Evolutionary conservation across 768 basidiomycete genomes (phyloP).

Genomic region (Boletus barrowsii): DNA sequence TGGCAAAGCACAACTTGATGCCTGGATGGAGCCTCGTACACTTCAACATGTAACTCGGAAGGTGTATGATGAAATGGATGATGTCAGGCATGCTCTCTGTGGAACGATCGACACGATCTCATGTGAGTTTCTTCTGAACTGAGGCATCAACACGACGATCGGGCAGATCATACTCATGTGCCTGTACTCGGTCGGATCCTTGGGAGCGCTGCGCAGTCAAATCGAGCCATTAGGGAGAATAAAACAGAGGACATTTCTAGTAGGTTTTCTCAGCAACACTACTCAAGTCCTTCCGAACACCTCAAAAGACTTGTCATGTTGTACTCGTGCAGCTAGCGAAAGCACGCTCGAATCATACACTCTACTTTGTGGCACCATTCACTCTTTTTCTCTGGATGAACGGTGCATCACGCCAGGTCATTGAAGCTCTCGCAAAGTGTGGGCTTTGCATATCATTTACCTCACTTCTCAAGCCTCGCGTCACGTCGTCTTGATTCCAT

Average conservation of each 20-base stretch:
- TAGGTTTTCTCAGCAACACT: background rate
- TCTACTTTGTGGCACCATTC: background rate
- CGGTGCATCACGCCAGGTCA: background rate
- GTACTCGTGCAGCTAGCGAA: background rate
- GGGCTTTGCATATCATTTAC: background rate
- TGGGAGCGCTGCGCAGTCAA: background rate
- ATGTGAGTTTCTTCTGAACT: background rate
- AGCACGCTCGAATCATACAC: background rate
- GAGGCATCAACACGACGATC: background rate
- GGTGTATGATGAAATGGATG: background rate
- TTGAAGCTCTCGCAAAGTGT: background rate
- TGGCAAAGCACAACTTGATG: too few species aligned
- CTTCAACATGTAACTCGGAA: too few species aligned
- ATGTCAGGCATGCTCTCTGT: background rate
- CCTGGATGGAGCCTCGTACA: too few species aligned
- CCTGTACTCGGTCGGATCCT: background rate
- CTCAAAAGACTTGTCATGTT: background rate
- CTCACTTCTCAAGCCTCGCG: background rate
- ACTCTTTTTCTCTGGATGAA: background rate
- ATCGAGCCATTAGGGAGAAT: background rate
- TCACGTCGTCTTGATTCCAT: background rate
- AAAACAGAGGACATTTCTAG: background rate
- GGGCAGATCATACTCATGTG: background rate
- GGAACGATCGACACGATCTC: background rate
- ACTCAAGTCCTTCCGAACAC: too few species aligned